Conservation (phyloP, 116 monocot species). For the Iris pallida region DNA sequence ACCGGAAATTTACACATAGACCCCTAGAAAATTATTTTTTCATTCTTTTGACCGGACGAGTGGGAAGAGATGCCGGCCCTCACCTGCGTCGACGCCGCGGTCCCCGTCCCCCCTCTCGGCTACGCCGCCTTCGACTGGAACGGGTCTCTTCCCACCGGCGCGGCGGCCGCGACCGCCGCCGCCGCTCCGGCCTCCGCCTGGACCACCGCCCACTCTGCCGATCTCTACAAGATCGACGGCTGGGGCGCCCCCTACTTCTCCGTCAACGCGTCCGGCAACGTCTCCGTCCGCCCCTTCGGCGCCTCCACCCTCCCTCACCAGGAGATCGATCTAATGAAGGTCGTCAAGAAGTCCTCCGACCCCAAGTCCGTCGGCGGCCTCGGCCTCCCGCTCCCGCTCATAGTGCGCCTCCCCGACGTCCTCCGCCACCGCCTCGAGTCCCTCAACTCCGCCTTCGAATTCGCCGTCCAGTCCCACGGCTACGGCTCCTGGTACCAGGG, state of each 20-base stretch:
- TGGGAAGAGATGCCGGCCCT: slow-evolving; percentile 94
- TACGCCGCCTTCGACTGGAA: slow-evolving; percentile 22
- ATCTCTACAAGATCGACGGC: slow-evolving; percentile 72
- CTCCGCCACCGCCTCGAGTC: slow-evolving; percentile 61
- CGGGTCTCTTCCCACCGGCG: slow-evolving; percentile 54
- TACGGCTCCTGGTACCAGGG: slow-evolving; percentile 67
- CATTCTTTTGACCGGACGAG: slow-evolving; percentile 36
- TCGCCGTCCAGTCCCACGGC: slow-evolving; percentile 48
- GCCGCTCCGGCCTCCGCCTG: slow-evolving; percentile 21
- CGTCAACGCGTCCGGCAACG: slow-evolving; percentile 67
- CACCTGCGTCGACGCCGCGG: slow-evolving; percentile 26
- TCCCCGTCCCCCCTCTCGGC: slow-evolving; percentile 19
- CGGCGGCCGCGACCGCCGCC: too few species aligned
- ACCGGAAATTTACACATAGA: slow-evolving; percentile 22
- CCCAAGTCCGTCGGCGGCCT: slow-evolving; percentile 57
- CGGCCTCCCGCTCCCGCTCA: slow-evolving; percentile 66
- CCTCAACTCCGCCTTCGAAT: slow-evolving; percentile 64
- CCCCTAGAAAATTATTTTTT: slow-evolving; percentile 20
- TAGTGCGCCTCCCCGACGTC: slow-evolving; percentile 72
- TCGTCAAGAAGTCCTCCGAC: slow-evolving; percentile 62
- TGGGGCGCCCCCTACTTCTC: slow-evolving; percentile 95
- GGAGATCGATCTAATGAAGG: slow-evolving; percentile 91
- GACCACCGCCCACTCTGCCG: slow-evolving; percentile 69
- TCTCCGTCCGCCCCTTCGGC: slow-evolving; percentile 67
- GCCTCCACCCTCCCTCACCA: slow-evolving; percentile 62